A percentile compares a stretch with the other conserved stretches of the same genome.
Evolutionary conservation across 768 basidiomycete species (phyloP).

Genomic region (Boletus tylopilopsis): DNA sequence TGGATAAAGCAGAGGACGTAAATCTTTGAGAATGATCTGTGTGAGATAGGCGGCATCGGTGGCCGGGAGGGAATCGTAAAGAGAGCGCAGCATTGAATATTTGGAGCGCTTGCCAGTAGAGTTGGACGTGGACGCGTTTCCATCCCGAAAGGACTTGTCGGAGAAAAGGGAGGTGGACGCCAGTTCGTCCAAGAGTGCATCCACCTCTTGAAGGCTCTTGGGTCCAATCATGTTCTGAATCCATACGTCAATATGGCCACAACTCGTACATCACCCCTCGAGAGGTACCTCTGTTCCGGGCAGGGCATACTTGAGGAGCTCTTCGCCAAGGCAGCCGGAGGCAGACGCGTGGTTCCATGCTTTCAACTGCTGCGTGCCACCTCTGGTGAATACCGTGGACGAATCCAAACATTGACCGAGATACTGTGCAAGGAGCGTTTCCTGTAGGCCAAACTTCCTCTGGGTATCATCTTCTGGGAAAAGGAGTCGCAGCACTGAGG

Average conservation of each 20-base stretch:
- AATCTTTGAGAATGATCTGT: conserved; percentile 86
- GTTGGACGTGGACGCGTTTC: conserved; percentile 27
- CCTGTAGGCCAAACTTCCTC: conserved; percentile 72
- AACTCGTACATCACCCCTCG: neutral
- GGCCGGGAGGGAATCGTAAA: conserved; percentile 61
- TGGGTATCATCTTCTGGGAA: conserved; percentile 78
- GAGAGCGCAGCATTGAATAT: conserved; percentile 42
- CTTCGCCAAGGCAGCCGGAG: conserved; percentile 69
- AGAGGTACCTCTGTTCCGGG: conserved; percentile 35
- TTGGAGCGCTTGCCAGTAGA: conserved; percentile 32
- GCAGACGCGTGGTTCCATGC: conserved; percentile 40
- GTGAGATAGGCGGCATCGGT: conserved; percentile 65
- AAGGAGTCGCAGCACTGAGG: conserved; percentile 66
- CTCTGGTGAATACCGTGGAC: conserved; percentile 26
- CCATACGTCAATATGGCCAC: conserved; percentile 5
- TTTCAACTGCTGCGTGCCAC: conserved; percentile 26
- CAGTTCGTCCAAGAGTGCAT: conserved; percentile 69
- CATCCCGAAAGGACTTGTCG: conserved; percentile 39
- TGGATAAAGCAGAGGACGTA: conserved; percentile 76
- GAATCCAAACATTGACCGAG: conserved; percentile 50
- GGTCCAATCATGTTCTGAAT: conserved; percentile 24
- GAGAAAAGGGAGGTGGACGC: conserved; percentile 66
- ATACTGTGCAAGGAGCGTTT: conserved; percentile 50
- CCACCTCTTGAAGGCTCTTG: conserved; percentile 47
- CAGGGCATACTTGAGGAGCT: conserved; percentile 44